Conservation (phyloP, 1,284 basidiomycete genomes). For the Cryptococcus floricola region DNA sequence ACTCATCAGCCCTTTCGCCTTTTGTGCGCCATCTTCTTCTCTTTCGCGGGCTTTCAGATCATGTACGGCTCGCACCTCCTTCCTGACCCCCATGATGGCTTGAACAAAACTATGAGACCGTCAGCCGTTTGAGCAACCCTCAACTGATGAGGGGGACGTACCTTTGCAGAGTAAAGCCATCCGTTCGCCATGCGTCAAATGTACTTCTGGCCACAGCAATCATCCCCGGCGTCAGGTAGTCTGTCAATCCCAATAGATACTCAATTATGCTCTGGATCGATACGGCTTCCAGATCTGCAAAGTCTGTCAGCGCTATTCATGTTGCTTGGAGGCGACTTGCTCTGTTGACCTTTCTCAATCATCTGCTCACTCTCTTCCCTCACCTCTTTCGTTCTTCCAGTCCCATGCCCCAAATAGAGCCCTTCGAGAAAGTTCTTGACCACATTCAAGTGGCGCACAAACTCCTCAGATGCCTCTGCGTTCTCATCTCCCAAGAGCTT, state of each 20-base stretch:
- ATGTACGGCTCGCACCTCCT: constrained; percentile 2
- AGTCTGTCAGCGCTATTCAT: neutral
- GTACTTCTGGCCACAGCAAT: neutral
- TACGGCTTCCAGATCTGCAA: constrained; percentile 2
- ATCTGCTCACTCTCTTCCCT: neutral
- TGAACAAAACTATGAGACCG: neutral
- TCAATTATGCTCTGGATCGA: constrained; percentile 4
- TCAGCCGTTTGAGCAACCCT: neutral
- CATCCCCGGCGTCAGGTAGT: constrained; percentile 13
- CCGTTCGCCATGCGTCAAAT: constrained; percentile 3
- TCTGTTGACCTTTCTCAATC: constrained; percentile 2
- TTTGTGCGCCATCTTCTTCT: neutral
- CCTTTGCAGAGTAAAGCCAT: constrained; percentile 6
- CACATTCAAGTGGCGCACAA: constrained; percentile 4
- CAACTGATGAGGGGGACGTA: neutral
- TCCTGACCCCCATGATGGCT: constrained; percentile 1
- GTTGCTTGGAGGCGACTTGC: neutral
- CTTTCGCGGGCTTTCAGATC: neutral
- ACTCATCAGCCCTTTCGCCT: constrained; percentile 3
- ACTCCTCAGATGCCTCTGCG: constrained; percentile 1
- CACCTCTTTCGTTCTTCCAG: neutral
- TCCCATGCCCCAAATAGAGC: neutral
- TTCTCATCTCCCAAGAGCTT: constrained; percentile 6
- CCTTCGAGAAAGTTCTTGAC: constrained; percentile 4
- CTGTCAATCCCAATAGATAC: constrained; percentile 5